Base-by-base conservation (phyloP, 2,329 filamentous ascomycete species). In the Penicillium hordei region DNA sequence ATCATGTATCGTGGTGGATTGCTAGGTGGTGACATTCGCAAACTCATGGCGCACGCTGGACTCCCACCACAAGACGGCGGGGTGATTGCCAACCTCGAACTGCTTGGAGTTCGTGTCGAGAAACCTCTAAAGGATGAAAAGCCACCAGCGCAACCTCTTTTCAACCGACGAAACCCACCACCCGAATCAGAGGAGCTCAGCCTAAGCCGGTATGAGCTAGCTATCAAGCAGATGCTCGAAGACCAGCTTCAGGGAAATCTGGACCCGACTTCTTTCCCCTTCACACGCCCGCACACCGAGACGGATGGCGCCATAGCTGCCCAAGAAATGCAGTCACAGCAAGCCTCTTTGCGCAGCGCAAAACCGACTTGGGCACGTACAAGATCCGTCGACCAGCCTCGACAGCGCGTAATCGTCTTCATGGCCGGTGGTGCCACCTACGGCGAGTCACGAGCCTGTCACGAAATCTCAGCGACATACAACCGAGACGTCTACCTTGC, bases 391-490 rank as follows among this genome's bases (percentile, higher is more conserved):
- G 85, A 82, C 59, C 93, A 97, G 72, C 95, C 93, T 63, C 86
- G 89, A 52, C 94, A 99, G 73, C 87, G 94, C 52, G 83, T 97
- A 53, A 90, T 99, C 58, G 88, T 97, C 17, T 97, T 96, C 72
- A 89, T 97, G 83, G 94, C 93, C 1, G 94, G 94, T 48, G 94
- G 94, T 44, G 94, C 94, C 21, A 97, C 94, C 0, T 96, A 93
- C 73, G 92, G 91, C 5, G 94, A 99, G 76, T 84, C 90, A 33
- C 86, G 94, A 29, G 84, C 87, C 13, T 99, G 94, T 77, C 97
- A 97, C 72, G 91, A 97, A 68, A 79, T 93, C 27, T 89, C 90
- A 2, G 83, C 87, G 52, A 79, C 86, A 49, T 86, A 86, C 46
- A 86, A 85, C 52, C 86, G 89, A 63, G 94, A 99, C 66, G 80